Base-by-base conservation (phyloP, 768 basidiomycete genomes). In the Boletellus ananas region DNA sequence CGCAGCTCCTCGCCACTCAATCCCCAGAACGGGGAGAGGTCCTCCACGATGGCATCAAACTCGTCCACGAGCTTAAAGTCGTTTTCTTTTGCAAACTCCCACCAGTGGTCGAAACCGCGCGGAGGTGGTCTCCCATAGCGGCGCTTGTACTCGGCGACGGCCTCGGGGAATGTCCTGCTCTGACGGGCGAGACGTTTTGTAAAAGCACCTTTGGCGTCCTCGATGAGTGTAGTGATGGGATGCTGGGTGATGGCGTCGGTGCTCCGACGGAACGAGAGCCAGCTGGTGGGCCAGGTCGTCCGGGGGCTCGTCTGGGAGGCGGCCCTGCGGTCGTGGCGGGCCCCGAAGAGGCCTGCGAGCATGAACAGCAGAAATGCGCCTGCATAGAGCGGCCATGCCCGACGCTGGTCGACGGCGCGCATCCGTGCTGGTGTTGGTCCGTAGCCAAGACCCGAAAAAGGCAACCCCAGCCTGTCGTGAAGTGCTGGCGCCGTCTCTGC, bases 61-160 rank as follows among this genome's bases (percentile, higher is more conserved):
- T 98, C 95, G 66, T 98, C 95, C 5, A 88, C 74, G 70, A 98
- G 81, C 58, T 83, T 80, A 41, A 90, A 84, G 6, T 79, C 70
- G 67, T 91, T 79, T 49, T 81, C 73, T 65, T 78, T 71, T 13
- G 85, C 88, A 67, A 92, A 97, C 39, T 69, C 63, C 80, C 84
- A 95, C 95, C 95, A 97, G 25, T 78, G 71, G 62, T 93, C 94
- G 56, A 98, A 99, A 1, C 94, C 95, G 37, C 78, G 80, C 0
- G 96, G 95, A 5, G 96, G 96, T 33, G 81, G 70, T 34, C 88
- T 79, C 10, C 73, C 73, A 67, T 95, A 94, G 50, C 94, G 76
- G 49, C 78, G 71, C 56, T 73, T 80, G 70, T 99, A 99, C 66
- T 95, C 92, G 9, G 68, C 67, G 0, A 91, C 90, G 1, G 95